These are phyloP conservation scores for Sonneratia alba DNA, from an alignment of 345 rosid species.

Conservation along the genomic window DNA sequence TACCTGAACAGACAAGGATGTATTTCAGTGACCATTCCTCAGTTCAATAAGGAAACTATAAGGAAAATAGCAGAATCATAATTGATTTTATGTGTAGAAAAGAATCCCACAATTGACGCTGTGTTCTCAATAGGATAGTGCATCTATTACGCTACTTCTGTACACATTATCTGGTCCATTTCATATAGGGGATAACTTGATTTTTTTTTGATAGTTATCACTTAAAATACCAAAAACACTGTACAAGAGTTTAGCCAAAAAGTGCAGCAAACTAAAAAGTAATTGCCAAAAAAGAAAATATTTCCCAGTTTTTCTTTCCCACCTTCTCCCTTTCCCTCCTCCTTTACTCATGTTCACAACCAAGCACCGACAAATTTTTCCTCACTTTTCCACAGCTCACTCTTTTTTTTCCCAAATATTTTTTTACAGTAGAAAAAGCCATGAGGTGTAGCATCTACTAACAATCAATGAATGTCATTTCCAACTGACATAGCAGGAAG, in stretches of 20 bases:
- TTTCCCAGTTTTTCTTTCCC: not conserved
- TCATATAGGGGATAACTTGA: not conserved
- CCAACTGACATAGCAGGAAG: not conserved
- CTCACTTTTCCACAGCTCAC: not conserved
- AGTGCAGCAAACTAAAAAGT: not conserved
- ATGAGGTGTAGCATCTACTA: not conserved
- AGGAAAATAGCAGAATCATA: too few relatives aligned
- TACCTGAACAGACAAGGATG: too few relatives aligned
- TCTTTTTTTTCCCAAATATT: not conserved
- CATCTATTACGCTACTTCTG: not conserved
- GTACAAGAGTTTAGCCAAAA: not conserved
- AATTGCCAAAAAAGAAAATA: too few relatives aligned
- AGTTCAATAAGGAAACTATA: too few relatives aligned
- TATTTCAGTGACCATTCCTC: too few relatives aligned
- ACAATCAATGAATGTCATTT: not conserved
- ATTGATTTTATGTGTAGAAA: too few relatives aligned
- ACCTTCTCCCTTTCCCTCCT: not conserved
- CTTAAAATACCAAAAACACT: not conserved
- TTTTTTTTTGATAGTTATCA: not conserved
- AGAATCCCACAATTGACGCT: too few relatives aligned
- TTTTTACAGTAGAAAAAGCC: not conserved
- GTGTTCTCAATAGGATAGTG: too few relatives aligned
- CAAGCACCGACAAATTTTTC: not conserved
- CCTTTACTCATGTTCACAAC: not conserved
- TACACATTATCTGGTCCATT: not conserved